Conservation (phyloP, 1,284 basidiomycete species). For the Hymenochaete sp. region DNA sequence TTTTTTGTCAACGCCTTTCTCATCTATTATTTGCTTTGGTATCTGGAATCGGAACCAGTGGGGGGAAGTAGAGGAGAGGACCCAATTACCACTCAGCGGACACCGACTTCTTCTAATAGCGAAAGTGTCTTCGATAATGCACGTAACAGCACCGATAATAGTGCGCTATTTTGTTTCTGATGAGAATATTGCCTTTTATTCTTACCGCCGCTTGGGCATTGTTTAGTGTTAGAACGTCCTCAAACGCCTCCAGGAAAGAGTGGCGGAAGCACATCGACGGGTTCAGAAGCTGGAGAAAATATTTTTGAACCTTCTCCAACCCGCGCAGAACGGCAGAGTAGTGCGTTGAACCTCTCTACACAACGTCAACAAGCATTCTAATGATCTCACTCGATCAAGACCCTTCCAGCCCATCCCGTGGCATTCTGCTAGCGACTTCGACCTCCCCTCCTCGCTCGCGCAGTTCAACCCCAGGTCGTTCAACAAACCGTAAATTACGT, state of each 20-base stretch:
- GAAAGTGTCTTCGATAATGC: too few relatives aligned
- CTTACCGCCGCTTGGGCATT: too few relatives aligned
- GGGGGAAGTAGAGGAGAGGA: neutral
- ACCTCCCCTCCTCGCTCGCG: slow-evolving; percentile 30
- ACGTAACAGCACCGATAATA: too few relatives aligned
- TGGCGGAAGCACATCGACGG: neutral
- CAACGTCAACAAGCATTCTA: neutral
- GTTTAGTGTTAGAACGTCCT: too few relatives aligned
- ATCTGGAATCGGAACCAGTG: neutral
- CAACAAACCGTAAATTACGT: slow-evolving; percentile 33
- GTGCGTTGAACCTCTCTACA: slow-evolving; percentile 3
- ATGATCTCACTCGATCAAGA: slow-evolving; percentile 38
- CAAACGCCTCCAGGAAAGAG: neutral
- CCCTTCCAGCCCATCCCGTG: slow-evolving; percentile 30
- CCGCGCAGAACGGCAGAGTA: neutral
- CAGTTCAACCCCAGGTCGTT: slow-evolving; percentile 21
- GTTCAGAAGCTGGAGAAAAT: slow-evolving; percentile 1
- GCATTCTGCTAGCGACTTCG: slow-evolving; percentile 29
- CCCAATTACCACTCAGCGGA: too few relatives aligned
- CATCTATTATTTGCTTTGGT: neutral
- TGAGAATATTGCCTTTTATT: too few relatives aligned
- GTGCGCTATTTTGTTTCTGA: too few relatives aligned
- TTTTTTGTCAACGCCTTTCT: slow-evolving; percentile 5
- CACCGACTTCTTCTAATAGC: too few relatives aligned
- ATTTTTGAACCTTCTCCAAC: slow-evolving; percentile 11